phyloP scores from a whole-genome alignment of 164 flowering plant genomes.

The Dillenia suffruticosa region DNA sequence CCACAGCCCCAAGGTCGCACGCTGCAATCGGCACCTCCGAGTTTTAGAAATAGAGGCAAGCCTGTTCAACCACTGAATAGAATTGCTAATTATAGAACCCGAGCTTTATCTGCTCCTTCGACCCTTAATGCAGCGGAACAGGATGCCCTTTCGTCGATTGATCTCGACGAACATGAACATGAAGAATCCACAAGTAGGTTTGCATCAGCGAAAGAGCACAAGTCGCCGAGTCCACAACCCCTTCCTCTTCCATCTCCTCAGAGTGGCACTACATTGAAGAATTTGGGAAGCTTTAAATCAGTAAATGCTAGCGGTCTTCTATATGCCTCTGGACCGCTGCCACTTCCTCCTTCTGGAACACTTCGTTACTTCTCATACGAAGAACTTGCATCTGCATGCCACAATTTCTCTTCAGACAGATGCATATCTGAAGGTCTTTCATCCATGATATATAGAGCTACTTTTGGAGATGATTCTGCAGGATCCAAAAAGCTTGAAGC shows the following conservation, averaged over 20 bases:
- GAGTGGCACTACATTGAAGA: conserved; percentile 35
- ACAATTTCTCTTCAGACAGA: conserved; percentile 68
- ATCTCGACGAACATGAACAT: conserved; percentile 59
- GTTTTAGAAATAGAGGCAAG: conserved; percentile 68
- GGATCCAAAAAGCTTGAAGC: conserved; percentile 72
- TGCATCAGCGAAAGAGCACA: conserved; percentile 42
- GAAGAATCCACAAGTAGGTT: conserved; percentile 48
- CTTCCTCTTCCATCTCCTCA: conserved; percentile 93
- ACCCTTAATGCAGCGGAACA: conserved; percentile 62
- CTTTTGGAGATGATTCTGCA: conserved; percentile 72
- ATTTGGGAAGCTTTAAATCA: conserved; percentile 63
- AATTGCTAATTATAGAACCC: conserved; percentile 30
- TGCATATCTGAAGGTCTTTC: conserved; percentile 85
- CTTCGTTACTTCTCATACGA: conserved; percentile 65
- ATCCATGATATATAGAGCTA: conserved; percentile 66
- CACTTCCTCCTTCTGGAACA: conserved; percentile 68
- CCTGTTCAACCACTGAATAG: conserved; percentile 42
- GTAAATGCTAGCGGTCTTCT: conserved; percentile 53
- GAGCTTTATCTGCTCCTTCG: conserved; percentile 91
- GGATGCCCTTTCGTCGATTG: conserved; percentile 46
- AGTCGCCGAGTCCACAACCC: conserved; percentile 64
- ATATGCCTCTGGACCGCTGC: conserved; percentile 73
- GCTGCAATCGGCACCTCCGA: conserved; percentile 95
- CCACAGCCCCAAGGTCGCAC: conserved; percentile 52
- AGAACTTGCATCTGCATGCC: conserved; percentile 78